Evolutionary conservation across 768 basidiomycete species (phyloP).

Genomic region (Daedaleopsis sinensis): DNA sequence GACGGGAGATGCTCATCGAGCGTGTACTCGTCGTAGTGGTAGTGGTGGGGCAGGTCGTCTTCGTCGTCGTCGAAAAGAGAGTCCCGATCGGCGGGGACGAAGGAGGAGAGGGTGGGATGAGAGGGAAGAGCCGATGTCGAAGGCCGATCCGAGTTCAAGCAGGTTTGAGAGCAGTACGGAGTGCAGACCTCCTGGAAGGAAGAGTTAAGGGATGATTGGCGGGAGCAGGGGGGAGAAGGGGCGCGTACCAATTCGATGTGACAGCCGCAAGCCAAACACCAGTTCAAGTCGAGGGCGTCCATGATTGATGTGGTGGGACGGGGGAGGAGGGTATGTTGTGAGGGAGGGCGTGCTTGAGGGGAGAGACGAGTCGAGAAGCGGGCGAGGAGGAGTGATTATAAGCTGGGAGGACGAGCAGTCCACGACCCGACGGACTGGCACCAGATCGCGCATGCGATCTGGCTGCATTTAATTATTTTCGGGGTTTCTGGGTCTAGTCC

Average conservation of each 20-base stretch:
- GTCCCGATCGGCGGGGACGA: constrained; percentile 12
- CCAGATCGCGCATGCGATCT: constrained; percentile 3
- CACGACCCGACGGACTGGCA: background rate
- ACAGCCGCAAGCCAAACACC: constrained; percentile 69
- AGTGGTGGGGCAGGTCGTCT: background rate
- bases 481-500: constrained; percentile 14
- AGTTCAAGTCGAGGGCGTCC: constrained; percentile 63
- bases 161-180: constrained; percentile 60
- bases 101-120: constrained; percentile 13
- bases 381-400: constrained; percentile 19
- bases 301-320: constrained; percentile 10
- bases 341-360: constrained; percentile 16
- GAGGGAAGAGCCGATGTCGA: constrained; percentile 15
- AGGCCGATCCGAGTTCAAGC: constrained; percentile 36
- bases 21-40: constrained; percentile 7
- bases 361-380: constrained; percentile 21
- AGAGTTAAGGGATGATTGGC: constrained; percentile 22
- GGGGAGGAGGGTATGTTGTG: constrained; percentile 10
- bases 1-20: background rate
- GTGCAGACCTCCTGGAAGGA: constrained; percentile 36
- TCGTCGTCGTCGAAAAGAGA: constrained; percentile 15
- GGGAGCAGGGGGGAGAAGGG: constrained; percentile 1
- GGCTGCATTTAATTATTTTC: constrained; percentile 15
- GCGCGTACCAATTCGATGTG: constrained; percentile 50
- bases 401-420: constrained; percentile 9